Percentiles rank a stretch among this genome's conserved stretches.
Conservation (phyloP, 202 grass and related monocot species). For the Zoysia matrella region DNA sequence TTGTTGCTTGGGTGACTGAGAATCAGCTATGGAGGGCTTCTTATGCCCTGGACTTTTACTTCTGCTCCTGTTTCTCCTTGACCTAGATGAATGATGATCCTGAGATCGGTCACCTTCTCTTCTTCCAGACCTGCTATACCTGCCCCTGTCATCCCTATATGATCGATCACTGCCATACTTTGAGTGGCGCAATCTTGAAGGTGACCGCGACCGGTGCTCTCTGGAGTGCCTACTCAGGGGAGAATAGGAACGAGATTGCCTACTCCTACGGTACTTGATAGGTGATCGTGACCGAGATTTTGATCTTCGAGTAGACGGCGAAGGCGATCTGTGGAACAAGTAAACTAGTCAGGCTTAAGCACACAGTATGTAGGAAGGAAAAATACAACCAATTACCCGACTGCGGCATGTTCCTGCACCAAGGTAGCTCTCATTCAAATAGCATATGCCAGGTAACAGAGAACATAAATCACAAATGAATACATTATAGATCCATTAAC, state of each 20-base stretch:
- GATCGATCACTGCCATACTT: conserved; percentile 63
- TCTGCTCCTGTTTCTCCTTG: conserved; percentile 79
- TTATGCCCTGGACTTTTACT: conserved; percentile 71
- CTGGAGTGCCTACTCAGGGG: conserved; percentile 63
- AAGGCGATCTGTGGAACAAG: conserved; percentile 70
- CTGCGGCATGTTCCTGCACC: conserved; percentile 10
- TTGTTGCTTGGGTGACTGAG: conserved; percentile 64
- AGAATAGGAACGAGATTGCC: conserved; percentile 74
- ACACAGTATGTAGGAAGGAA: neutral
- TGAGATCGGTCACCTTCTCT: conserved; percentile 61
- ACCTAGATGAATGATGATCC: conserved; percentile 73
- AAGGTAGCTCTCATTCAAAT: neutral
- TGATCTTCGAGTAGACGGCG: conserved; percentile 57
- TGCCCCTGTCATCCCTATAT: conserved; percentile 72
- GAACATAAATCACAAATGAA: neutral
- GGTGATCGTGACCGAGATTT: conserved; percentile 89
- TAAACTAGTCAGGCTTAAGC: conserved; percentile 23
- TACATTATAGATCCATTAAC: neutral
- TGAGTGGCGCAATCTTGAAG: conserved; percentile 64
- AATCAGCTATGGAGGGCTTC: conserved; percentile 62
- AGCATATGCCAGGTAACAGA: neutral
- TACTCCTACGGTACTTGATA: conserved; percentile 80
- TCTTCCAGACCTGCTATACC: conserved; percentile 59
- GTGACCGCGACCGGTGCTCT: conserved; percentile 68
- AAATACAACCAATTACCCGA: conserved; percentile 7